Evolutionary conservation across 441 rosid genomes (phyloP), one percentile per base, ranked within the genome.

Genomic region (Cnidoscolus chayamansa): DNA sequence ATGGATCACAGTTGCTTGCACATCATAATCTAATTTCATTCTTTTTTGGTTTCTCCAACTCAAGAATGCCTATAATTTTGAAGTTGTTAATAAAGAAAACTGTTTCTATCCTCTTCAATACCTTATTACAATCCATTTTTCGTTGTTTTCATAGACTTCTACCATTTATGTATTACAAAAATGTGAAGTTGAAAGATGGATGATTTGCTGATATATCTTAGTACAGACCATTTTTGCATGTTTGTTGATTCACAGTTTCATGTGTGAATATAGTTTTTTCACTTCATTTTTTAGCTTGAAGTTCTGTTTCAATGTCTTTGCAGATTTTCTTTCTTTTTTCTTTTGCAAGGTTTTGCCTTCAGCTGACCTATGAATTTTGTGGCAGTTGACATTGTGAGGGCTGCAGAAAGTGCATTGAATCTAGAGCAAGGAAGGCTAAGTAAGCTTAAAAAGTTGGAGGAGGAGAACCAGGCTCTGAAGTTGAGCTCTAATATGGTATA

Each of bases 401-500:
- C 85, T 75, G 81, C 97, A 54, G 80, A 84, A 81, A 84, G 77
- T 77, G 93, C 90, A 78, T 80, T 90, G 76, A 79, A 67, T 43
- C 57, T 85, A 76, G 98, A 92, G 88, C 84, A 80, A 78, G 82
- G 67, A 79, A 89, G 94, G 79, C 82, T 84, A 43, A 76, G 84
- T 80, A 90, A 83, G 84, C 84, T 88, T 17, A 82, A 81, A 77
- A 89, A 85, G 82, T 77, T 81, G 12, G 88, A 84, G 63, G 89
- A 86, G 68, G 71, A 68, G 69, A 89, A 85, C 73, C 83, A 74
- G 67, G 73, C 78, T 5, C 62, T 89, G 73, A 88, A 57, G 68
- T 79, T 76, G 61, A 77, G 81, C 73, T 76, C 90, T 49, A 86
- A 86, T 64, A 59, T 80, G 94, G 97, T 92, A 88, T 72, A 71